Conservation (phyloP, 2,329 filamentous ascomycete genomes). For the Pseudocercospora pini-densiflorae region DNA sequence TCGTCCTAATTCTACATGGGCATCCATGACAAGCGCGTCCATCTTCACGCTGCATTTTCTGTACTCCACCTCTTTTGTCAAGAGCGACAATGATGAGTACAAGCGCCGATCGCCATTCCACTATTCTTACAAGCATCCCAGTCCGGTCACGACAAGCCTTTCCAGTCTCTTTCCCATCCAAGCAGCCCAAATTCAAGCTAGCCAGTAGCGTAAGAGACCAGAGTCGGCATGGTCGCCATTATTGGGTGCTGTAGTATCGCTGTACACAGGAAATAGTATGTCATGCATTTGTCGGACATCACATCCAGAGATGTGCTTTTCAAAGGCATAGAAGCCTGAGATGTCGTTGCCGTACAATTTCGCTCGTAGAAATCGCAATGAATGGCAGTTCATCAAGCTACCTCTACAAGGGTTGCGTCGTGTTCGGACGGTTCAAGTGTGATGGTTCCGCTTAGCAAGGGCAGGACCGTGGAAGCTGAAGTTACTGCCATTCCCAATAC, state of each 20-base stretch:
- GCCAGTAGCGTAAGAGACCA: not conserved
- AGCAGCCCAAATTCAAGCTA: not conserved
- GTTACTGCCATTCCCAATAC: not conserved
- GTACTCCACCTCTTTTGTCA: not conserved
- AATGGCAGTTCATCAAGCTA: not conserved
- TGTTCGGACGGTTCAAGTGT: not conserved
- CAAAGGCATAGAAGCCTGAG: not conserved
- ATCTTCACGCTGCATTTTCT: not conserved
- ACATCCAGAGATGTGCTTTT: not conserved
- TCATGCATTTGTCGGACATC: not conserved
- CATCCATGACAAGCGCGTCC: not conserved
- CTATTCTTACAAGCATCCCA: constrained; percentile 1
- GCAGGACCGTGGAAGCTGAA: constrained; percentile 8
- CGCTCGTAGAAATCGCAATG: not conserved
- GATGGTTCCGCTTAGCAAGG: not conserved
- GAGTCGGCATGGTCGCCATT: not conserved
- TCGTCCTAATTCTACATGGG: not conserved
- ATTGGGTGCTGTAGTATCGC: constrained; percentile 3
- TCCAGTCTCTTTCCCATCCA: constrained; percentile 5
- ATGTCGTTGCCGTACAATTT: not conserved
- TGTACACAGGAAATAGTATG: constrained; percentile 8
- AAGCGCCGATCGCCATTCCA: not conserved
- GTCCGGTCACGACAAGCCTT: not conserved
- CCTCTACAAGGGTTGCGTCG: not conserved
- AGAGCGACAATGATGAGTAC: not conserved